Base-by-base conservation (phyloP, 345 rosid genomes). In the Syzygium jambos region DNA sequence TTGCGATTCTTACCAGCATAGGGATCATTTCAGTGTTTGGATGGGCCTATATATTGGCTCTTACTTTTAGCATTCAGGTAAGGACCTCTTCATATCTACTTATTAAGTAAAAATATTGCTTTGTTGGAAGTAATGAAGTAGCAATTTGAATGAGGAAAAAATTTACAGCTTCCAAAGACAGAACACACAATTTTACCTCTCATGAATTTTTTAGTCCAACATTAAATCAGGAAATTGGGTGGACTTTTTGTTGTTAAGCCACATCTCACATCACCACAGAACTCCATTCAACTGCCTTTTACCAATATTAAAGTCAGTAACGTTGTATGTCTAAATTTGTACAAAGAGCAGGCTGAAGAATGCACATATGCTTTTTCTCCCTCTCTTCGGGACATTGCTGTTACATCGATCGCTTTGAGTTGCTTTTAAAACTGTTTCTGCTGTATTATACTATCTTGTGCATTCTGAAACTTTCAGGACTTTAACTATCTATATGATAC, bases 21-120 rank as follows among this genome's bases (percentile, higher is more conserved):
- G 95, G 94, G 11, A 93, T 94, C 86, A 93, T 94, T 84, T 90
- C 95, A 11, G 73, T 93, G 43, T 91, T 94, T 78, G 95, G 95
- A 17, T 93, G 95, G 95, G 95, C 93, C 84, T 94, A 91, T 77
- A 92, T 92, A 87, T 89, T 94, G 90, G 95, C 95, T 52, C 94
- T 94, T 73, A 91, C 92, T 87, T 93, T 92, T 90, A 92, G 96
- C 89, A 92, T 95, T 88, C 93, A 91, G 92, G 94, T 93, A 88
- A 43, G 46, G 52, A 2, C 43, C 30, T 0, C 80, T 73, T 73
- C 80, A 34, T 1, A 68, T 17, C 46, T 73, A 34, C 25, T 34
- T 2, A 73, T 73, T 34, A 73, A 73, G 49, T 73, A 9, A 19
- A 73, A 73, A 8, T 34, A 34, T 73, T 34, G 30, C 78, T 68